These are phyloP conservation scores for Cladobotryum mycophilum DNA, from an alignment of 2,329 filamentous ascomycete genomes.

Conservation along the genomic window DNA sequence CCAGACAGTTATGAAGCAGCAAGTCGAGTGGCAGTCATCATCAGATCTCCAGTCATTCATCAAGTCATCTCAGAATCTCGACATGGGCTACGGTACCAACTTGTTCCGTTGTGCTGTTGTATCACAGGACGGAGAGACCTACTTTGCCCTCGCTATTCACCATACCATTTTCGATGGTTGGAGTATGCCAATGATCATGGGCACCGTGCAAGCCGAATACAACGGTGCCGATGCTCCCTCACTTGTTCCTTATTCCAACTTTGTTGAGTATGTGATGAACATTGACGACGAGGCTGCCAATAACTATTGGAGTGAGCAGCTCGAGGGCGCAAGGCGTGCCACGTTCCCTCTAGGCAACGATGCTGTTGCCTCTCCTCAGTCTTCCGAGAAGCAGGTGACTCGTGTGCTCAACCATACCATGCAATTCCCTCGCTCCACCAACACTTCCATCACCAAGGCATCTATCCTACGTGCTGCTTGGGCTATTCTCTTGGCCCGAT, in stretches of 20 bases:
- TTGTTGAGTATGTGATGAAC: background rate
- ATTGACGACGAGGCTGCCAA: background rate
- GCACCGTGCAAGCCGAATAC: conserved; percentile 4
- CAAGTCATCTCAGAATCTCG: background rate
- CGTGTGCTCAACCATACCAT: background rate
- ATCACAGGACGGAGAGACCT: background rate
- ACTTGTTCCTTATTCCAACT: background rate
- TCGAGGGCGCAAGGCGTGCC: background rate
- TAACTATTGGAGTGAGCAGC: background rate
- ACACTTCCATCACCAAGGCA: conserved; percentile 1
- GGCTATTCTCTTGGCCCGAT: conserved; percentile 7
- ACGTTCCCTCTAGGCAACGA: background rate
- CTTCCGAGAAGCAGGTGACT: background rate
- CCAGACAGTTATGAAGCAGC: background rate
- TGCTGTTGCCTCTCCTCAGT: background rate
- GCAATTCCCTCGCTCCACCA: background rate
- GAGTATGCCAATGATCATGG: conserved; percentile 7
- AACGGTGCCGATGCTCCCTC: background rate
- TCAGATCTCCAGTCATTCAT: conserved; percentile 2
- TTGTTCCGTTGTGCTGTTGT: conserved; percentile 7
- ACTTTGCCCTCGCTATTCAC: background rate
- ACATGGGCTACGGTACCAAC: conserved; percentile 7
- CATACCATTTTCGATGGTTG: conserved; percentile 17
- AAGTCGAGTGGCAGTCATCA: background rate
- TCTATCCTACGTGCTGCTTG: conserved; percentile 8